Base-by-base conservation (phyloP, 2,329 filamentous ascomycete species). In the Colletotrichum sp. region DNA sequence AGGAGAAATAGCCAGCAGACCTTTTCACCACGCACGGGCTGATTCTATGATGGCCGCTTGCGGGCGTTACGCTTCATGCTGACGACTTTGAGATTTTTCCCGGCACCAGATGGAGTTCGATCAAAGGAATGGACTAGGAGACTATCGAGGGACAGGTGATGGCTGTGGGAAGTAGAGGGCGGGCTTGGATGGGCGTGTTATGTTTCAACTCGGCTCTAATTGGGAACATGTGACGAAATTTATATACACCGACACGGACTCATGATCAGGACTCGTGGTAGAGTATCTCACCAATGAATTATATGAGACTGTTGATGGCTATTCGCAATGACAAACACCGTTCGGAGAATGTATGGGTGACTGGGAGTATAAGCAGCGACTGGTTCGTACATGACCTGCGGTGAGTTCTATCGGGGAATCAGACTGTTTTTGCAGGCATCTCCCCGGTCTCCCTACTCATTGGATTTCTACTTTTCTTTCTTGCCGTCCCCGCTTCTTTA, bases 241-340 rank as follows among this genome's bases (percentile, higher is more conserved):
- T 69, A 72, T 32, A 39, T 39, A 73, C 60, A 73, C 74, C 74
- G 68, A 48, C 65, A 76, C 70, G 70, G 68, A 69, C 64, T 74
- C 64, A 74, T 69, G 74, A 76, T 39, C 34, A 25, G 64, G 64
- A 60, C 34, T 18, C 56, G 58, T 74, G 64, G 48, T 76, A 69
- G 64, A 68, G 48, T 73, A 65, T 39, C 30, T 65, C 70, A 65
- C 58, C 70, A 65, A 65, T 76, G 70, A 69, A 68, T 66, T 58
- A 55, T 48, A 64, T 58, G 58, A 58, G 48, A 65, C 32, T 34
- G 36, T 66, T 52, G 10, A 68, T 68, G 15, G 55, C 32, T 64
- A 39, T 43, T 34, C 25, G 22, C 61, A 62, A 55, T 15, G 28
- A 61, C 15, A n/a, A 22, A 22, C 58, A 10, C n/a, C 10, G 43